Evolutionary conservation across 2,329 filamentous ascomycete species (phyloP), one percentile per base, ranked within the genome.

Genomic region (Apiospora kogelbergensis): DNA sequence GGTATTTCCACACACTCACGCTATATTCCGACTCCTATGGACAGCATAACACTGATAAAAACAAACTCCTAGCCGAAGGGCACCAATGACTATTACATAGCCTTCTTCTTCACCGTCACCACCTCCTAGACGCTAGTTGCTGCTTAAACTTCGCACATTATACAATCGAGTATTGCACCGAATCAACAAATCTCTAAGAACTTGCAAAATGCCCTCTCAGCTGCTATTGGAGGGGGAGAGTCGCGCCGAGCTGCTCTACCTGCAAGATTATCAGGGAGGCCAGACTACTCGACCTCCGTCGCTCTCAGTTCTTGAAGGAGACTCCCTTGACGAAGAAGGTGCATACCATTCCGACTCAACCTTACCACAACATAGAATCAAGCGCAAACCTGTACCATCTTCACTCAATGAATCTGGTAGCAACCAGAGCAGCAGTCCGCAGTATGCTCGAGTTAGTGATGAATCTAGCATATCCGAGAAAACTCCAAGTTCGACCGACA

Each of bases 151-250:
- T 13, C 13, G n/a, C 7, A 4, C 6, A 2, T 13, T 24, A 2
- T 3, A 24, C n/a, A 1, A 24, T 24, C 1, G 7, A 1, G 2
- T 1, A 24, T 24, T 13, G 9, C 10, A 9, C n/a, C 24, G 0
- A 24, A n/a, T 11, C n/a, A 2, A 53, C 13, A 15, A 30, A 13
- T 30, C 5, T 11, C 7, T 3, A 7, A 6, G 7, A 30, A 30
- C 2, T 22, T 17, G 4, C 11, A 30, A 3, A 30, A 30, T 53
- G 46, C 4, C 13, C 30, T 24, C 13, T 17, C 46, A 53, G 13
- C 24, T 13, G 24, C 6, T 9, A 1, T 6, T 9, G 24, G 24
- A 13, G 10, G 22, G 26, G 9, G 46, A 26, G 46, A 53, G 10
- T 11, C 24, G 30, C 13, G 46, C 13, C 24, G 17, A 17, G 5